phyloP scores from a whole-genome alignment of 83 land plant species.

The Picea abies region DNA sequence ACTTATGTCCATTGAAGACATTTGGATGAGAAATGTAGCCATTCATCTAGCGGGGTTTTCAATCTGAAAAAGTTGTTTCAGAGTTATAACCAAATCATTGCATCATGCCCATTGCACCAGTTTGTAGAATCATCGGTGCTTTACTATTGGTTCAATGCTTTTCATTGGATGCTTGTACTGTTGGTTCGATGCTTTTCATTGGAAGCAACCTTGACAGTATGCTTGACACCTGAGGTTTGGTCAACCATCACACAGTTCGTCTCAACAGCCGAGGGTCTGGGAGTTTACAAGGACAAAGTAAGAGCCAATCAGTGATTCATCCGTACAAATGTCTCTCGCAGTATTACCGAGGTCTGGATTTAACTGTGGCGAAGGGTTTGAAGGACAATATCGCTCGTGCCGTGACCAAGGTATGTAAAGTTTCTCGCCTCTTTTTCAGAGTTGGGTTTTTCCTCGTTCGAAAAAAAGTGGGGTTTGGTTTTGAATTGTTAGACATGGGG shows the following conservation, averaged over 20 bases:
- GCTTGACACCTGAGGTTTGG: constrained; percentile 12
- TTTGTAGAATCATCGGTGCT: constrained; percentile 18
- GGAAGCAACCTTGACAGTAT: constrained; percentile 15
- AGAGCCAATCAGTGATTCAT: too few relatives aligned
- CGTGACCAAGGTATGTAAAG: too few relatives aligned
- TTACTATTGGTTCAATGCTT: background rate
- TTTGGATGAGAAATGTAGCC: too few relatives aligned
- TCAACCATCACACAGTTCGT: constrained; percentile 30
- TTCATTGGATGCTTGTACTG: background rate
- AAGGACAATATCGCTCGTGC: too few relatives aligned
- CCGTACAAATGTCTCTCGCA: too few relatives aligned
- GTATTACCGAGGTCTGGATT: too few relatives aligned
- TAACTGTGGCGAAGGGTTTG: too few relatives aligned
- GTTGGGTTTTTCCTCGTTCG: too few relatives aligned
- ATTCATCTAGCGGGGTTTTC: constrained; percentile 27
- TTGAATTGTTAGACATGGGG: too few relatives aligned
- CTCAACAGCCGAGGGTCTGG: constrained; percentile 25
- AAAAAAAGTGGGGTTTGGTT: too few relatives aligned
- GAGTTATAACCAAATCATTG: constrained; percentile 41
- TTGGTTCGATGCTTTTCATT: background rate
- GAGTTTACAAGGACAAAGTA: background rate
- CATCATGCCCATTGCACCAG: constrained; percentile 16
- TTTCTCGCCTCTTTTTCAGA: too few relatives aligned
- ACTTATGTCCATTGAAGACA: too few relatives aligned
- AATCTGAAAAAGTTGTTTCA: constrained; percentile 58